Evolutionary conservation across 768 basidiomycete genomes (phyloP).

Genomic region (Pulveroboletus sp.): DNA sequence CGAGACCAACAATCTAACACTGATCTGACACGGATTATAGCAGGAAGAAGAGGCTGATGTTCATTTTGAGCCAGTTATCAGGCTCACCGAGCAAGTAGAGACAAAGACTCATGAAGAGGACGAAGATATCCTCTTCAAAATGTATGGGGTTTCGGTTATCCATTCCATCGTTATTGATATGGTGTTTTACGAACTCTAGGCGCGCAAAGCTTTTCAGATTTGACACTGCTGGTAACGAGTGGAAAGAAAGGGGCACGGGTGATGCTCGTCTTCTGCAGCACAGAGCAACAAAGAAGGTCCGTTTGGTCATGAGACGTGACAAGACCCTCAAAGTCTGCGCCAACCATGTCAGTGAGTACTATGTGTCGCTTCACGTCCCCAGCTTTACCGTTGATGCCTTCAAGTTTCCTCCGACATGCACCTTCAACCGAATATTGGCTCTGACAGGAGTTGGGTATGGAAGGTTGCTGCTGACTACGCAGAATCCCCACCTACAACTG

Average conservation of each 20-base stretch:
- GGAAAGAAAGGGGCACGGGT: constrained; percentile 98
- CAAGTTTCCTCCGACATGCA: constrained; percentile 86
- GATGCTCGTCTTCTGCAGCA: constrained; percentile 90
- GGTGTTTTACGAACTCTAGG: constrained; percentile 45
- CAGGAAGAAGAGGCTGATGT: constrained; percentile 77
- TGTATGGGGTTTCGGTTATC: constrained; percentile 49
- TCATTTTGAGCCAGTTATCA: constrained; percentile 95
- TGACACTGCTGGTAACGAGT: constrained; percentile 69
- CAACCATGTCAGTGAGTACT: constrained; percentile 82
- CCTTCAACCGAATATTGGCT: constrained; percentile 96
- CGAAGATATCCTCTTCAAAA: constrained; percentile 91
- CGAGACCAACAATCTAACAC: constrained; percentile 18
- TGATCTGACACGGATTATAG: constrained; percentile 26
- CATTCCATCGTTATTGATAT: constrained; percentile 2
- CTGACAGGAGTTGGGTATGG: constrained; percentile 99
- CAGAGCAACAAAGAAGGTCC: constrained; percentile 85
- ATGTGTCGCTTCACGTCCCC: background rate
- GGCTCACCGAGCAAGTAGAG: constrained; percentile 92
- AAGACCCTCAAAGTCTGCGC: constrained; percentile 99
- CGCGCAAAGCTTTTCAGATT: constrained; percentile 98
- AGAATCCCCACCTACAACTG: constrained; percentile 82
- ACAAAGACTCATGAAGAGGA: constrained; percentile 95
- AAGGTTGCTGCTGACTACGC: constrained; percentile 95
- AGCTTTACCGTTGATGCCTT: constrained; percentile 3
- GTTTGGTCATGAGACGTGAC: constrained; percentile 98